phyloP scores from a whole-genome alignment of 2,329 filamentous ascomycete species.

The Passalora sequoiae region DNA sequence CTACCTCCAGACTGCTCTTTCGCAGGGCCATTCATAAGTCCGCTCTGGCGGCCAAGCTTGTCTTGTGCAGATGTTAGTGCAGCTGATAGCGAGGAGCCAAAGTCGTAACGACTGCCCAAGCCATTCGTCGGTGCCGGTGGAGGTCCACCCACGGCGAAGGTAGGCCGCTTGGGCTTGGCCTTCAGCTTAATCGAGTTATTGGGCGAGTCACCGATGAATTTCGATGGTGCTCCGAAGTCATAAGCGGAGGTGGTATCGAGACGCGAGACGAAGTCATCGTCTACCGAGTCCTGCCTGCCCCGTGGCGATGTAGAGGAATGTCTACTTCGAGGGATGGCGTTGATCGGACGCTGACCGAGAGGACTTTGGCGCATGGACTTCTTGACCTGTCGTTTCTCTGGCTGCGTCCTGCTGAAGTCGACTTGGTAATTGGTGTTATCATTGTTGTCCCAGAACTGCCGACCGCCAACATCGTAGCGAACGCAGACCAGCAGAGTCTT shows the following conservation, averaged over 20 bases:
- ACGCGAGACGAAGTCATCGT: constrained; percentile 65
- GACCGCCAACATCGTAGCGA: constrained; percentile 75
- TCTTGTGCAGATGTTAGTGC: constrained; percentile 72
- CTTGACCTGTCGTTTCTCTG: constrained; percentile 29
- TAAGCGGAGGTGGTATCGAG: constrained; percentile 43
- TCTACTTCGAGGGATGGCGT: constrained; percentile 47
- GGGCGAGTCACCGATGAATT: constrained; percentile 55
- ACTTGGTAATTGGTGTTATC: constrained; percentile 81
- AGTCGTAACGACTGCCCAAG: constrained; percentile 85
- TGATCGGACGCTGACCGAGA: constrained; percentile 45
- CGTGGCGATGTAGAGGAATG: constrained; percentile 45
- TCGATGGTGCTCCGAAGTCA: constrained; percentile 39
- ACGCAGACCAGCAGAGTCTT: constrained; percentile 93
- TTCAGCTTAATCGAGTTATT: constrained; percentile 61
- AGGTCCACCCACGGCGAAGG: constrained; percentile 51
- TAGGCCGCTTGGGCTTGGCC: constrained; percentile 56
- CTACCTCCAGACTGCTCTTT: constrained; percentile 37
- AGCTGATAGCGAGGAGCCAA: constrained; percentile 81
- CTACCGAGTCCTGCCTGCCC: constrained; percentile 50
- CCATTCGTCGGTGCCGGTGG: constrained; percentile 56
- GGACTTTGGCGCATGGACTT: constrained; percentile 20
- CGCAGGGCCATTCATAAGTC: constrained; percentile 35
- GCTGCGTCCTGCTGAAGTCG: constrained; percentile 59
- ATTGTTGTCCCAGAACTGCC: constrained; percentile 97
- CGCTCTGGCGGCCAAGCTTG: constrained; percentile 53